Percentiles rank a stretch among this genome's conserved stretches.
Conservation (phyloP, 805 yeast genomes). For the Phaffomyces thermotolerans region DNA sequence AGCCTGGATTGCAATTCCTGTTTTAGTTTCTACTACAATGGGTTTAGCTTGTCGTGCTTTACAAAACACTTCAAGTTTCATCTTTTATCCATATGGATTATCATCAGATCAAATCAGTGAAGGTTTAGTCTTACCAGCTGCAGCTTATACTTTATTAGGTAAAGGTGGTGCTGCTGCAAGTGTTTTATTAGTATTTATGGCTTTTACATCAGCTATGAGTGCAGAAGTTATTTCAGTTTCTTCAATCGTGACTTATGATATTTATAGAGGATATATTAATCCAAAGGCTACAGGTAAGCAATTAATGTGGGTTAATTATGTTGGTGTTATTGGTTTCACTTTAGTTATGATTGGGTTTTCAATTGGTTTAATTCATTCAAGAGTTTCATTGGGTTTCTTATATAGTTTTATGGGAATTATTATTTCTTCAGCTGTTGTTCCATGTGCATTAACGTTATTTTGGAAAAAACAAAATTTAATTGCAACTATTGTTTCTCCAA, state of each 20-base stretch:
- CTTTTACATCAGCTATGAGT: conserved; percentile 87
- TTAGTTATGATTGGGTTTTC: conserved; percentile 74
- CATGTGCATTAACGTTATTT: conserved; percentile 58
- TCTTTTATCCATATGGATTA: conserved; percentile 67
- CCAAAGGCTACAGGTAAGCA: conserved; percentile 72
- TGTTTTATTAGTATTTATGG: conserved; percentile 77
- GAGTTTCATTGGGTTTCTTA: conserved; percentile 78
- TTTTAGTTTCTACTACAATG: conserved; percentile 74
- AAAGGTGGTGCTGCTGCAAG: conserved; percentile 85
- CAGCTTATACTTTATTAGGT: conserved; percentile 81
- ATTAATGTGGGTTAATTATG: conserved; percentile 39
- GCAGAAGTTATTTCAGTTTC: conserved; percentile 88
- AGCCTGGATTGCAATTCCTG: conserved; percentile 89
- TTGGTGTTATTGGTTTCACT: conserved; percentile 31
- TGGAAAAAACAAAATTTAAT: conserved; percentile 56
- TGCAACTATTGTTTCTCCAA: conserved; percentile 74
- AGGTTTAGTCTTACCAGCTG: conserved; percentile 62
- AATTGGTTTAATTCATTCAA: conserved; percentile 74
- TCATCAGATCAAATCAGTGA: conserved; percentile 63
- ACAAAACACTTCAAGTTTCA: conserved; percentile 65
- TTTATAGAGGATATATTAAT: conserved; percentile 73
- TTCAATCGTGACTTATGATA: conserved; percentile 77
- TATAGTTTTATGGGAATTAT: conserved; percentile 87
- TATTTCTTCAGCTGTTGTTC: conserved; percentile 80
- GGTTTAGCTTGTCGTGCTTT: conserved; percentile 79